A percentile compares a stretch with the other conserved stretches of the same genome.
phyloP scores from a whole-genome alignment of 495 filamentous ascomycete species.

The Cercophora newfieldiana region DNA sequence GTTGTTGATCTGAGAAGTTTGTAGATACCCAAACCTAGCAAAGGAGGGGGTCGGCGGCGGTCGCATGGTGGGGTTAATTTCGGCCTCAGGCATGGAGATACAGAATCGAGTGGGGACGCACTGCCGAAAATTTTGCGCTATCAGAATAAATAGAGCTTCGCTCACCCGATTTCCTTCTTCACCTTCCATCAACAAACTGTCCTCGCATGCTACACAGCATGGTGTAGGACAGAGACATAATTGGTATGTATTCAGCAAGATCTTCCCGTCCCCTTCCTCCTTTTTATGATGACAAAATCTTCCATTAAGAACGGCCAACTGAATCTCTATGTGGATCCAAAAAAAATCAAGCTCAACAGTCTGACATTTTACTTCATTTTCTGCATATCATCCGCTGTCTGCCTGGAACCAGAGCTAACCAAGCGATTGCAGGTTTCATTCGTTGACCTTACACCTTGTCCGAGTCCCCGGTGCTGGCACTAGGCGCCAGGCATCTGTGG shows the following conservation, averaged over 20 bases:
- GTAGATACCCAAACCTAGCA: constrained; percentile 29
- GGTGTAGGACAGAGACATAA: neutral
- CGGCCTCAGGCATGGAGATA: constrained; percentile 21
- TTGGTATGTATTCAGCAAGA: constrained; percentile 3
- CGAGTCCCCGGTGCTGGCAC: neutral
- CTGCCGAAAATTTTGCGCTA: constrained; percentile 7
- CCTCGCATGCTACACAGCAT: constrained; percentile 2
- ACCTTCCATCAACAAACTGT: neutral
- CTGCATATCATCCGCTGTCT: constrained; percentile 1
- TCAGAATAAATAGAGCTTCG: constrained; percentile 9
- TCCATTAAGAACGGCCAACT: constrained; percentile 62
- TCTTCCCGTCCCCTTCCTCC: neutral
- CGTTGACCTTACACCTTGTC: neutral
- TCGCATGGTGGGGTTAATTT: constrained; percentile 26
- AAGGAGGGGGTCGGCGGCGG: constrained; percentile 2
- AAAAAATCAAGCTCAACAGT: constrained; percentile 63
- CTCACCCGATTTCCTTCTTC: neutral
- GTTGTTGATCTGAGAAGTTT: constrained; percentile 22
- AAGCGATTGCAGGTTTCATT: neutral
- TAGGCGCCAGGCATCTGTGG: neutral
- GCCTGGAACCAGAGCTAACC: constrained; percentile 22
- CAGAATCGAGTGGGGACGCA: constrained; percentile 5
- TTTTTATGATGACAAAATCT: constrained; percentile 49
- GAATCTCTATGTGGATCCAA: constrained; percentile 56
- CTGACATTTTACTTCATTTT: constrained; percentile 39